A percentile compares a stretch with the other conserved stretches of the same genome.
Conservation (phyloP, 129 eudicot genomes). For the Flaveria trinervia region DNA sequence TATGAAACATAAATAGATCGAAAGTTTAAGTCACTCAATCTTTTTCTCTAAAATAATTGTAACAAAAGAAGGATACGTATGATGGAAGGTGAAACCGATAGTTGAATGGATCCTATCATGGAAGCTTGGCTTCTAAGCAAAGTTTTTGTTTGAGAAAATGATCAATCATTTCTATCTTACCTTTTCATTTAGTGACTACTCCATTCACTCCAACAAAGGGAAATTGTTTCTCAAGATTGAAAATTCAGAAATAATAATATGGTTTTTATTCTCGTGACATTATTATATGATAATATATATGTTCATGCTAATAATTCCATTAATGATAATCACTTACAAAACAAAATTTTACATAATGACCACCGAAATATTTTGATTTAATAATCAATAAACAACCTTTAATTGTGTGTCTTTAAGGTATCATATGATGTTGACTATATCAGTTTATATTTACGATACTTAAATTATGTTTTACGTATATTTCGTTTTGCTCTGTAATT, state of each 20-base stretch:
- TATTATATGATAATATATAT: too few species aligned
- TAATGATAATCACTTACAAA: neutral
- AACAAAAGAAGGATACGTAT: neutral
- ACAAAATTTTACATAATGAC: neutral
- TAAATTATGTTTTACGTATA: too few species aligned
- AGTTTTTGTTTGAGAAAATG: constrained; percentile 44
- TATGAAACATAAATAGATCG: too few species aligned
- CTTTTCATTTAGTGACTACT: neutral
- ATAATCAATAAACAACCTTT: neutral
- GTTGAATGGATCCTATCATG: constrained; percentile 46
- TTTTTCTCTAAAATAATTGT: neutral
- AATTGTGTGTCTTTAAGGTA: neutral
- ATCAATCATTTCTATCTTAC: constrained; percentile 40
- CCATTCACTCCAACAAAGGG: neutral
- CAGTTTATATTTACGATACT: neutral
- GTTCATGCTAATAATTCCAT: neutral
- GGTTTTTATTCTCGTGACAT: too few species aligned
- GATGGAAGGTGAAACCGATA: constrained; percentile 25
- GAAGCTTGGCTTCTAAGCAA: constrained; percentile 62
- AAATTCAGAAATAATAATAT: neutral
- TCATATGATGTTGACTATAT: neutral
- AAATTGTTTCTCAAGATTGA: neutral
- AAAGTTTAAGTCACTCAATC: neutral
- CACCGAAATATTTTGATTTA: neutral
- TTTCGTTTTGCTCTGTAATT: neutral